Base-by-base conservation (phyloP, 176 grass and related monocot species). In the Ampelocalamus luodianensis region DNA sequence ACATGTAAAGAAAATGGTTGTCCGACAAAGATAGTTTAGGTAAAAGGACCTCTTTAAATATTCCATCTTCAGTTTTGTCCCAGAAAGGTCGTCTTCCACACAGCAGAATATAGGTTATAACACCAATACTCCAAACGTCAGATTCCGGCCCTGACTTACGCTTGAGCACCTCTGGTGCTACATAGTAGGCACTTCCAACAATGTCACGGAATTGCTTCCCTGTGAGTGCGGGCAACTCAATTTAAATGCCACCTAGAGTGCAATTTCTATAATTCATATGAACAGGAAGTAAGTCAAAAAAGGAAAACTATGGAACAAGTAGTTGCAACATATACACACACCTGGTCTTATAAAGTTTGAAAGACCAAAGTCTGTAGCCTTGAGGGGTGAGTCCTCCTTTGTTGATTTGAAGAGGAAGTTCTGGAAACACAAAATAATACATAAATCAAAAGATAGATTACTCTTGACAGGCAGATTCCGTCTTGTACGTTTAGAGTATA, bases 1-100 rank as follows among this genome's bases (percentile, higher is more conserved):
- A 74, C 18, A 67, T 56, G 50, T 46, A 5, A 37, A 79, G 8
- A 39, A 67, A 59, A 67, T 67, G 10, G 22, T 82, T 81, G 17
- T 36, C 22, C 18, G 64, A 18, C 51, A 38, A 32, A 64, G 34
- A 81, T 45, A 60, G 23, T 82, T 67, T 37, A 65, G 15, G 59
- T 10, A 36, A 85, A 76, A 23, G 18, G 76, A 97, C 93, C 95
- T 97, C 95, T 87, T 93, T 95, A 88, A 95, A 95, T 79, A 93
- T 92, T 81, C 95, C 95, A 91, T 97, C 95, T 87, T 97, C 95
- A 77, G 95, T 97, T 93, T 95, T 97, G 82, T 97, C 95, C 95
- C 95, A 97, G 77, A 97, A 97, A 54, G 95, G 95, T 1, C 95
- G 88, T 55, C 89, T 85, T 80, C 95, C 95, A 17, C 95, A 97